A percentile compares a stretch with the other conserved stretches of the same genome.
Evolutionary conservation across 2,329 filamentous ascomycete genomes (phyloP).

Genomic region (Ophiosphaerella herpotricha): DNA sequence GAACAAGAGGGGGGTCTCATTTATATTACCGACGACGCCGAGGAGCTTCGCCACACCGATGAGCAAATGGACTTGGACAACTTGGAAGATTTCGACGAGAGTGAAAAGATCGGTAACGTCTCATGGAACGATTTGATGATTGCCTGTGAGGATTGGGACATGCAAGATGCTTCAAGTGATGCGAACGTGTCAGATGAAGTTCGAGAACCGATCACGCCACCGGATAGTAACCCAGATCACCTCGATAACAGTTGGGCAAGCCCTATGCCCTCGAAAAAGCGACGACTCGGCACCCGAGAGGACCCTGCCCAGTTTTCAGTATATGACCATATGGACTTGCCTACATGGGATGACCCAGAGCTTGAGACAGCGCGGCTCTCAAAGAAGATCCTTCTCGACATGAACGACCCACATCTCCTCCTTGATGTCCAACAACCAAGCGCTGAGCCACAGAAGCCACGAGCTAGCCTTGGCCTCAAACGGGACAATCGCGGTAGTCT

Average conservation of each 20-base stretch:
- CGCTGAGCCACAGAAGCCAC: constrained; percentile 63
- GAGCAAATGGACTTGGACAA: constrained; percentile 54
- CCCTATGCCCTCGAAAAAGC: constrained; percentile 65
- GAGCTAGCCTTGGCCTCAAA: constrained; percentile 60
- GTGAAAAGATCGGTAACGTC: constrained; percentile 73
- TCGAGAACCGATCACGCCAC: constrained; percentile 26
- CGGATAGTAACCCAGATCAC: constrained; percentile 28
- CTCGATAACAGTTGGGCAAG: constrained; percentile 35
- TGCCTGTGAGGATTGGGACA: constrained; percentile 84
- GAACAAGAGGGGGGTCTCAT: constrained; percentile 62
- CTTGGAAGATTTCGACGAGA: constrained; percentile 59
- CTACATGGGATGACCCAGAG: constrained; percentile 81
- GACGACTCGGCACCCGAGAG: constrained; percentile 54
- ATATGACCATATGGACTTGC: constrained; percentile 48
- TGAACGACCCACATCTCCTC: constrained; percentile 85
- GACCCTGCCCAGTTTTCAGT: constrained; percentile 37
- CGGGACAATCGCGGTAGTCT: constrained; percentile 71
- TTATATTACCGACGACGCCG: constrained; percentile 47
- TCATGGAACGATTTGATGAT: constrained; percentile 81
- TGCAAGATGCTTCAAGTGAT: constrained; percentile 49
- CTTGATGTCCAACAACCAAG: constrained; percentile 76
- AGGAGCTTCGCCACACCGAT: constrained; percentile 50
- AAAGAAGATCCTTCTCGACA: constrained; percentile 79
- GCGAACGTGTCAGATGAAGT: constrained; percentile 36
- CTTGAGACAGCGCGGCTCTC: constrained; percentile 71